Conservation (phyloP, 768 basidiomycete species). For the Mycena pura region DNA sequence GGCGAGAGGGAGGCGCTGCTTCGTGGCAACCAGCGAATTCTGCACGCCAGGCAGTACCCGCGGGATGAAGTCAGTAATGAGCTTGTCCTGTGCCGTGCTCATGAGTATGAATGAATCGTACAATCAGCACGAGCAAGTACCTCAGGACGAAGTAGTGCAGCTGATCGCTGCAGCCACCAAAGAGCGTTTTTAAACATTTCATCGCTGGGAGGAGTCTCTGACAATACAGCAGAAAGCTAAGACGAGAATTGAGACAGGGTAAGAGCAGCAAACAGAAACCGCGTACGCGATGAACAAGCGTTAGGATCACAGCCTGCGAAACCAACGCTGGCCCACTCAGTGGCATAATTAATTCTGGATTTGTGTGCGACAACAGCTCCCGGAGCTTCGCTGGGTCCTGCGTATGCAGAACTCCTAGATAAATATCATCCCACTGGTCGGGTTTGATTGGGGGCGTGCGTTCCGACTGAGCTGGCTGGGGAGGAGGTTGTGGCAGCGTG, state of each 20-base stretch:
- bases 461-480: conserved; percentile 42
- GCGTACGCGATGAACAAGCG: conserved; percentile 82
- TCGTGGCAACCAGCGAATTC: conserved; percentile 75
- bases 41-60: conserved; percentile 84
- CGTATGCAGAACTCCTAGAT: conserved; percentile 75
- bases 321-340: conserved; percentile 70
- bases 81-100: conserved; percentile 65
- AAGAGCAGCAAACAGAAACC: not conserved
- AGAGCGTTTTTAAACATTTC: conserved; percentile 82
- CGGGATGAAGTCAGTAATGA: conserved; percentile 82
- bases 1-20: conserved; percentile 79
- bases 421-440: conserved; percentile 88
- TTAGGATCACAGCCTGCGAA: conserved; percentile 85
- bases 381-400: conserved; percentile 79
- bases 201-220: conserved; percentile 78
- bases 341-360: conserved; percentile 83
- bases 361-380: conserved; percentile 74
- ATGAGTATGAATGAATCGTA: not conserved
- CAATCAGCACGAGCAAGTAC: conserved; percentile 41
- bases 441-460: conserved; percentile 60
- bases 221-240: conserved; percentile 76
- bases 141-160: conserved; percentile 73
- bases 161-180: conserved; percentile 87
- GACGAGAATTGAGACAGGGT: conserved; percentile 3
- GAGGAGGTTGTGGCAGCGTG: conserved; percentile 65